Conservation (phyloP, 1,139 yeast species). For the Pichia sp. region DNA sequence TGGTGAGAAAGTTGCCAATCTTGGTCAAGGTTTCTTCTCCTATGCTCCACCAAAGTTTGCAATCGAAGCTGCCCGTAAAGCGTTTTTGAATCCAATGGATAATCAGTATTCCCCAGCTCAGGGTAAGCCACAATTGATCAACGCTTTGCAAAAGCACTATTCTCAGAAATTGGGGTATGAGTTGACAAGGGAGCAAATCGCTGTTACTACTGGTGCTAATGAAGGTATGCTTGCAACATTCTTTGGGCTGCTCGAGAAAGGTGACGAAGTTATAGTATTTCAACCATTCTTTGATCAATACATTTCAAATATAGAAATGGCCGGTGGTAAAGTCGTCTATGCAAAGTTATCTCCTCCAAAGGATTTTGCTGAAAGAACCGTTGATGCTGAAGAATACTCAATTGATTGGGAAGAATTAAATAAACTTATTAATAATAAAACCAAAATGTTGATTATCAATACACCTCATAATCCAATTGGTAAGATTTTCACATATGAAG, state of each 20-base stretch:
- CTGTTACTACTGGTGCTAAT: slow-evolving; percentile 93
- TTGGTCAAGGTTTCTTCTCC: slow-evolving; percentile 96
- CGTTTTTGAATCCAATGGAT: slow-evolving; percentile 61
- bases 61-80: slow-evolving; percentile 68
- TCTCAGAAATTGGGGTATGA: slow-evolving; percentile 50
- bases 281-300: slow-evolving; percentile 97
- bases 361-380: slow-evolving; percentile 54
- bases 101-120: slow-evolving; percentile 91
- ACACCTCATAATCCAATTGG: slow-evolving; percentile 98
- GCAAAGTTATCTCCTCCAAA: slow-evolving; percentile 82
- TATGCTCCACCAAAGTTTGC: slow-evolving; percentile 92
- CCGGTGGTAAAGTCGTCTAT: slow-evolving; percentile 85
- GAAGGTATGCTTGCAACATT: slow-evolving; percentile 86
- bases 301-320: slow-evolving; percentile 84
- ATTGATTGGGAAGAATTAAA: slow-evolving; percentile 74
- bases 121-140: slow-evolving; percentile 72
- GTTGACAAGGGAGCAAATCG: slow-evolving; percentile 58
- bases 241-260: slow-evolving; percentile 76
- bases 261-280: slow-evolving; percentile 95
- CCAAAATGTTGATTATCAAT: slow-evolving; percentile 81
- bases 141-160: slow-evolving; percentile 65
- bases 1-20: slow-evolving; percentile 69
- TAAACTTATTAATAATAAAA: slow-evolving; percentile 58
- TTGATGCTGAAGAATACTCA: slow-evolving; percentile 80
- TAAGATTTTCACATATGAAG: slow-evolving; percentile 71